These are phyloP conservation scores for Pseudomassariella vexata DNA, from an alignment of 2,329 filamentous ascomycete genomes.

Conservation along the genomic window DNA sequence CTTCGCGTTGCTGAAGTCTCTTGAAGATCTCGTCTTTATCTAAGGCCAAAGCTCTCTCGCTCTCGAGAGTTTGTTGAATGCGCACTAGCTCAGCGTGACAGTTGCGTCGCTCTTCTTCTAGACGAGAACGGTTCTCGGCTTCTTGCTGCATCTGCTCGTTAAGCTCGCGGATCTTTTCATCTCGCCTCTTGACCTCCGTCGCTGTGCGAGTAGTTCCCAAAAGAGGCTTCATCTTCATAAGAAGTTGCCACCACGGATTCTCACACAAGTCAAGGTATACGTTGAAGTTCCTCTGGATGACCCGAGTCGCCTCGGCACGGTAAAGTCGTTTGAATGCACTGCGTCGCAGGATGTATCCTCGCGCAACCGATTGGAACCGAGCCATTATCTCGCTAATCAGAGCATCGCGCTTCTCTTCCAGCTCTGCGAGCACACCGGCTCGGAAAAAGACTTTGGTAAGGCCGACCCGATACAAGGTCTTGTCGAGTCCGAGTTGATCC, in stretches of 20 bases:
- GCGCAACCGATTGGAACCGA: conserved; percentile 84
- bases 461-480: conserved; percentile 82
- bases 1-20: conserved; percentile 85
- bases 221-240: conserved; percentile 91
- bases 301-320: conserved; percentile 85
- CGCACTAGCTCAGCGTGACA: conserved; percentile 82
- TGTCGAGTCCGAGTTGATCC: conserved; percentile 81
- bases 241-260: conserved; percentile 96
- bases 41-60: conserved; percentile 86
- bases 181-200: conserved; percentile 88
- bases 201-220: conserved; percentile 88
- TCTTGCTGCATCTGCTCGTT: conserved; percentile 80
- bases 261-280: conserved; percentile 84
- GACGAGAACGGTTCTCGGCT: conserved; percentile 63
- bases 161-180: conserved; percentile 86
- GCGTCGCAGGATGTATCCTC: conserved; percentile 83
- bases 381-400: conserved; percentile 93
- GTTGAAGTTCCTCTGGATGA: conserved; percentile 91
- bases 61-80: conserved; percentile 91
- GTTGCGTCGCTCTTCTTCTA: conserved; percentile 88
- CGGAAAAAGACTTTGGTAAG: conserved; percentile 98
- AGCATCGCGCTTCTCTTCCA: conserved; percentile 91
- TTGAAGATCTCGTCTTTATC: conserved; percentile 99
- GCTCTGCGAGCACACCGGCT: conserved; percentile 87
- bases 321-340: conserved; percentile 91